Evolutionary conservation across 257 asterid genomes (phyloP), one percentile per base, ranked within the genome.

Genomic region (Orobanche coerulescens): DNA sequence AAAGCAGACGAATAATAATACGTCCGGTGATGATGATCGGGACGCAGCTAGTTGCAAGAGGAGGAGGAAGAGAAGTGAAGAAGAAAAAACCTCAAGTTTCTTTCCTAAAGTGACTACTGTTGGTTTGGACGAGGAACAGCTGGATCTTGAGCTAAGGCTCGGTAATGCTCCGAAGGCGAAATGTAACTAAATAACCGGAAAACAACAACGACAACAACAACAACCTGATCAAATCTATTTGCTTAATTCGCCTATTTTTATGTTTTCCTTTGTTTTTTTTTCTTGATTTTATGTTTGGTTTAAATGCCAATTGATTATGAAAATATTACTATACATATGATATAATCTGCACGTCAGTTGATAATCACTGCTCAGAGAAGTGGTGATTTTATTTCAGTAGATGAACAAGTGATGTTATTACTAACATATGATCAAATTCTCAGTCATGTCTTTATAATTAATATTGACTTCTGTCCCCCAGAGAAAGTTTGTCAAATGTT

Each of bases 131-230:
- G 90, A 88, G 44, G 96, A 82, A 25, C 55, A 82, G 25, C 55
- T 87, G 75, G 96, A 90, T 83, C 97, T 90, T 43, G 97, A 90
- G 77, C 78, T 90, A 20, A 85, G 91, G 91, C 96, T 90, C 25
- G 96, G 96, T 33, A 83, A 74, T 69, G 77, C 89, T 13, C 88
- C 96, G 49, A 87, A 70, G 79, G 79, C 70, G 68, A 71, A 75
- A 70, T 65, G 39, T 60, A 31, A 18, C n/a, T n/a, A 46, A 43
- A 43, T 5, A 43, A n/a, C 6, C 5, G 1, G 1, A 6, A n/a
- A n/a, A n/a, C n/a, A n/a, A n/a, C n/a, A n/a, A n/a, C n/a, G n/a
- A n/a, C n/a, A n/a, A n/a, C n/a, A n/a, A n/a, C n/a, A n/a, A n/a
- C n/a, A 43, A 4, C 15, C 15, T 4, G 7, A 18, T 16, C 26